Evolutionary conservation across 768 basidiomycete species (phyloP), one percentile per base, ranked within the genome.

Genomic region (Lyophyllum atratum): DNA sequence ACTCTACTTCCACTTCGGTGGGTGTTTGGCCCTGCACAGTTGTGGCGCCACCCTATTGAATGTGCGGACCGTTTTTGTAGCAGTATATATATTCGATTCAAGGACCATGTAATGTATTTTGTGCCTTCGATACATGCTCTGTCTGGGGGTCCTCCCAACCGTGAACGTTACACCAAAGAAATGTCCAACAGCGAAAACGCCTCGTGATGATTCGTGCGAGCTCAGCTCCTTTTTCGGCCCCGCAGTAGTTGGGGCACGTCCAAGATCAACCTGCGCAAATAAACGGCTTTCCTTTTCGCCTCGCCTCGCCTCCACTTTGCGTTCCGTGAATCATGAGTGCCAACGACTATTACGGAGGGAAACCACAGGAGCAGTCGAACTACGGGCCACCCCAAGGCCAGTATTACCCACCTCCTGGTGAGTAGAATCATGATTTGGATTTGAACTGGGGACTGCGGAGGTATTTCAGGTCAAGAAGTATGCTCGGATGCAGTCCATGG

Each of bases 341-440:
- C 67, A 84, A 86, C 72, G 89, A 91, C 64, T 92, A 89, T 65
- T 91, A 90, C 72, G 74, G 74, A 49, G 74, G 76, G 42, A 79
- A 82, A 58, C 77, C 71, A 19, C 83, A 81, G 62, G 76, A 77
- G 60, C 73, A 77, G n/a, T n/a, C n/a, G 40, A 81, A 82, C 40
- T 84, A 85, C 65, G 84, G 82, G 55, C 82, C 81, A 14, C 82
- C 82, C 10, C 73, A 74, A 49, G 74, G 73, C 29, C 72, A 74
- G 22, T 76, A 76, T 55, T 76, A 77, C 56, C 75, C 76, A 25
- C 76, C 77, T 49, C 70, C 72, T 65, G 75, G 58, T 62, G 26
- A 62, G 57, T 29, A n/a, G 26, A 28, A 34, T 25, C 43, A 4
- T 40, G 19, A 37, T 29, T 51, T 51, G 34, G 7, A 10, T 4